Evolutionary conservation across 495 filamentous ascomycete genomes (phyloP).

Genomic region (Penicillium riverlandense): DNA sequence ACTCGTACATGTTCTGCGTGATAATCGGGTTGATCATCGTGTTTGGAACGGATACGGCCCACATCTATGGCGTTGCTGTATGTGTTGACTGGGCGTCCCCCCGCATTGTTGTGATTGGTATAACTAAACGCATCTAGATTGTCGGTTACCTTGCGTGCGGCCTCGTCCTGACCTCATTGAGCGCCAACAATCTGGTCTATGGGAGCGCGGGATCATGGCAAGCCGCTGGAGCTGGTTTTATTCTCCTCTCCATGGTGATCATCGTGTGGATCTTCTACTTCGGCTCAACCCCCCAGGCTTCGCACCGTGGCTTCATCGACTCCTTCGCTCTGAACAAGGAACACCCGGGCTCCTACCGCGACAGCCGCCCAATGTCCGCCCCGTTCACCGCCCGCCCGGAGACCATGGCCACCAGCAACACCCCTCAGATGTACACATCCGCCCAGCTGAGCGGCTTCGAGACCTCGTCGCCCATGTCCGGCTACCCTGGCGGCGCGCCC

Average conservation of each 20-base stretch:
- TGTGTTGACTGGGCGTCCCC: constrained; percentile 10
- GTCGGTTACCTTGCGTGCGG: constrained; percentile 80
- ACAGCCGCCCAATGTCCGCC: constrained; percentile 43
- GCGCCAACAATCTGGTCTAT: constrained; percentile 78
- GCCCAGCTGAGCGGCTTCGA: constrained; percentile 93
- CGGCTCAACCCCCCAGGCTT: constrained; percentile 83
- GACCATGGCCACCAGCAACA: constrained; percentile 66
- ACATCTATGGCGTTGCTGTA: constrained; percentile 87
- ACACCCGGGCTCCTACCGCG: constrained; percentile 58
- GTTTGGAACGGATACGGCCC: constrained; percentile 70
- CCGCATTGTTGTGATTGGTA: neutral
- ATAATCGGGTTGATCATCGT: constrained; percentile 74
- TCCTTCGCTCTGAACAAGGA: constrained; percentile 94
- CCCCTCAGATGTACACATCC: constrained; percentile 96
- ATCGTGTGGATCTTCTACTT: constrained; percentile 99
- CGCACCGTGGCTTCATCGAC: constrained; percentile 85
- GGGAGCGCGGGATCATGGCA: constrained; percentile 60
- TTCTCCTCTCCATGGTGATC: constrained; percentile 90
- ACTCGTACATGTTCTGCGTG: constrained; percentile 75
- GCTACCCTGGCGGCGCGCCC: constrained; percentile 56
- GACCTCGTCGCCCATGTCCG: constrained; percentile 86
- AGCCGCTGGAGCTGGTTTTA: constrained; percentile 87
- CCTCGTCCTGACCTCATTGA: constrained; percentile 74
- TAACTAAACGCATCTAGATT: constrained; percentile 38
- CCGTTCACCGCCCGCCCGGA: constrained; percentile 59